These are phyloP conservation scores for Aspergillus viridinutans DNA, from an alignment of 2,329 filamentous ascomycete species.

Conservation along the genomic window DNA sequence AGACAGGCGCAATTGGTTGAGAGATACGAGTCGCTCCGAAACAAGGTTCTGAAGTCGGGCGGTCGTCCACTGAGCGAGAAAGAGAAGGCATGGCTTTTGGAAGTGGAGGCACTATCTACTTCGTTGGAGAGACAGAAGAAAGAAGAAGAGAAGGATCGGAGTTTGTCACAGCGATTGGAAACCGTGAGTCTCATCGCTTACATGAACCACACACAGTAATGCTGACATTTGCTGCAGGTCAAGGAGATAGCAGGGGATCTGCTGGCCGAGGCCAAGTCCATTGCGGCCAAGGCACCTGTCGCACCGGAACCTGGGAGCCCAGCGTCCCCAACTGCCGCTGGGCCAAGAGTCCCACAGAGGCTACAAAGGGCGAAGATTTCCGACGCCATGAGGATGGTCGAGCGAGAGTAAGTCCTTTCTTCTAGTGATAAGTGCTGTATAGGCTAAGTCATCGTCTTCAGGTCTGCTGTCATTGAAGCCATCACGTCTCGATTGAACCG, in stretches of 20 bases:
- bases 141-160: conserved; percentile 20
- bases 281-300: conserved; percentile 25
- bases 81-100: conserved; percentile 43
- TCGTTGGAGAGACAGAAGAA: conserved; percentile 28
- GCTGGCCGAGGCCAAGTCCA: conserved; percentile 33
- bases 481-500: conserved; percentile 40
- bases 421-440: neutral
- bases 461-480: conserved; percentile 42
- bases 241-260: conserved; percentile 38
- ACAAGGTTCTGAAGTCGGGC: conserved; percentile 39
- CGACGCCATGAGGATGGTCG: conserved; percentile 49
- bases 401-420: conserved; percentile 40
- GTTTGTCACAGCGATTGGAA: conserved; percentile 35
- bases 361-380: conserved; percentile 44
- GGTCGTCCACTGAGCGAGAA: conserved; percentile 44
- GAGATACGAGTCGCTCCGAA: conserved; percentile 43
- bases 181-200: conserved; percentile 29
- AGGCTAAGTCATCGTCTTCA: conserved; percentile 15
- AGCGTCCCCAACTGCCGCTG: conserved; percentile 24
- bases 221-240: conserved; percentile 28
- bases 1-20: conserved; percentile 38
- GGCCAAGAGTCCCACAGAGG: conserved; percentile 36
- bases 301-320: conserved; percentile 25
- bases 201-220: neutral
- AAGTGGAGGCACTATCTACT: conserved; percentile 38